These are phyloP conservation scores for Solanum corneliomulleri DNA, from an alignment of 257 asterid genomes.

Conservation along the genomic window DNA sequence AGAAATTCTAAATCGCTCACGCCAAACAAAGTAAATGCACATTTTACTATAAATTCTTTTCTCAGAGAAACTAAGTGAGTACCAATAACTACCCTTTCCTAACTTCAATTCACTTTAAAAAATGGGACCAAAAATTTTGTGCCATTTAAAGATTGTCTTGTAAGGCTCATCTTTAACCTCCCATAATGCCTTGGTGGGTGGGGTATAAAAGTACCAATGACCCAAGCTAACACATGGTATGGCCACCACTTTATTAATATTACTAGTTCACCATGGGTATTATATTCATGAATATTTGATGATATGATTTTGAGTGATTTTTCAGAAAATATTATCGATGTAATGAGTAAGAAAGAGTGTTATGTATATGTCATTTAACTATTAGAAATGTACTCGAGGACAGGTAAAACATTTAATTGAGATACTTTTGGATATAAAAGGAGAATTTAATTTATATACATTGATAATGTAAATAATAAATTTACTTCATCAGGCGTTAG, in stretches of 20 bases:
- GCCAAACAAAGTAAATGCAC: neutral
- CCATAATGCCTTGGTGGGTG: neutral
- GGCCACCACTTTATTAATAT: constrained; percentile 1
- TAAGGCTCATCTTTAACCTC: constrained; percentile 9
- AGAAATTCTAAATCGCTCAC: too few relatives aligned
- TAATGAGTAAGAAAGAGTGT: too few relatives aligned
- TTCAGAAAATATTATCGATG: too few relatives aligned
- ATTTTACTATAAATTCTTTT: neutral
- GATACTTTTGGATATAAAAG: neutral
- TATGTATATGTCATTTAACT: too few relatives aligned
- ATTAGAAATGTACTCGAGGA: too few relatives aligned
- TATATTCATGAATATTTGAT: too few relatives aligned
- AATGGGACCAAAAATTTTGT: neutral
- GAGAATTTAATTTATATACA: neutral
- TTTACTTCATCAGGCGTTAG: neutral
- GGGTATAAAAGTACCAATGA: neutral
- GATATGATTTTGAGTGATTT: too few relatives aligned
- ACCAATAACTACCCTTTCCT: neutral
- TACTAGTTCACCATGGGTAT: neutral
- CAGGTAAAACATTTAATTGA: too few relatives aligned
- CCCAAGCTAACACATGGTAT: constrained; percentile 8
- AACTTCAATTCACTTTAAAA: neutral
- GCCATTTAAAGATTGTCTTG: neutral
- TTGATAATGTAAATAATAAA: rapidly evolving
- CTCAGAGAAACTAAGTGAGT: neutral